Conservation (phyloP, 2,329 filamentous ascomycete genomes). For the Phaeosphaeriaceae sp. region DNA sequence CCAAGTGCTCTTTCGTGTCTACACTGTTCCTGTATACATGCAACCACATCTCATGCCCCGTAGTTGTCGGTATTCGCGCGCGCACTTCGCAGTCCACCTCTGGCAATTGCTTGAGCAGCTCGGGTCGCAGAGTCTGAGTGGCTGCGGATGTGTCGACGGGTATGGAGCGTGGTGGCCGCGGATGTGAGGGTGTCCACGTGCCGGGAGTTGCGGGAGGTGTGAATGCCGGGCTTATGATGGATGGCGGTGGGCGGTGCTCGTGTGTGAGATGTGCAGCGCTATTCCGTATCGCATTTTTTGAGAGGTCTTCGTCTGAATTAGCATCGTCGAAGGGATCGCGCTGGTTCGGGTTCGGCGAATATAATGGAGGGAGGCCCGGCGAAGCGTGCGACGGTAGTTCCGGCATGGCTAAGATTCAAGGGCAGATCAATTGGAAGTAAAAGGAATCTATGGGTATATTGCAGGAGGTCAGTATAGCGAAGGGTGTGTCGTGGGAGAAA, state of each 20-base stretch:
- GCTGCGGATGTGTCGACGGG: constrained; percentile 50
- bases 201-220: constrained; percentile 49
- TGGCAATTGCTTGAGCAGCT: constrained; percentile 77
- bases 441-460: not conserved
- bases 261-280: constrained; percentile 11
- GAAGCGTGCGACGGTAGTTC: constrained; percentile 64
- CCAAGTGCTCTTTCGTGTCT: constrained; percentile 94
- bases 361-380: constrained; percentile 58
- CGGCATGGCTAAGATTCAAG: constrained; percentile 51
- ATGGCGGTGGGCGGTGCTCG: constrained; percentile 42
- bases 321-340: constrained; percentile 49
- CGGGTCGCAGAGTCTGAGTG: constrained; percentile 64
- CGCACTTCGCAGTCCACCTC: constrained; percentile 92
- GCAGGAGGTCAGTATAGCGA: not conserved
- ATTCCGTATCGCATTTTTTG: constrained; percentile 21
- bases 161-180: constrained; percentile 48
- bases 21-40: constrained; percentile 93
- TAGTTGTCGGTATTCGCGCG: constrained; percentile 91
- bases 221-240: constrained; percentile 57
- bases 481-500: not conserved
- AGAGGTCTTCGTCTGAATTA: constrained; percentile 20
- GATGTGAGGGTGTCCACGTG: constrained; percentile 41
- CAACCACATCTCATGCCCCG: constrained; percentile 93
- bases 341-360: constrained; percentile 60
- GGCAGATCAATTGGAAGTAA: not conserved